Percentiles rank a stretch among this genome's conserved stretches.
These are phyloP conservation scores for Phytophthora rubi DNA, from an alignment of 352 stramenopile species.

Conservation along the genomic window DNA sequence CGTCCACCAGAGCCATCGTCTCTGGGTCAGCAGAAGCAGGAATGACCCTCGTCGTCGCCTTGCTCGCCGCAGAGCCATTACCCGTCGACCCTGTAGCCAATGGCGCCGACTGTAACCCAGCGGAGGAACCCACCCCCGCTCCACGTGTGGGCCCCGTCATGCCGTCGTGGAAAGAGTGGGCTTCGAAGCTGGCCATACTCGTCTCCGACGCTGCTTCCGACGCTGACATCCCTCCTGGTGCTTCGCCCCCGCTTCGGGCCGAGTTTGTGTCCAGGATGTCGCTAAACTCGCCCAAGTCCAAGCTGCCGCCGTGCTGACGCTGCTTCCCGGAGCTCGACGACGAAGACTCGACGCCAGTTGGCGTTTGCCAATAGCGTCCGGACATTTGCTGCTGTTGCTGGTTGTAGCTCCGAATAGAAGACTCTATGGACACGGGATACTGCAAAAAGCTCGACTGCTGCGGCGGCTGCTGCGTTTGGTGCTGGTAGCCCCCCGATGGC, in stretches of 20 bases:
- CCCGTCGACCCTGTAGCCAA: neutral
- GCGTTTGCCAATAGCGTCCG: constrained; percentile 36
- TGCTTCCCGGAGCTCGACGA: constrained; percentile 30
- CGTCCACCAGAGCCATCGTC: constrained; percentile 27
- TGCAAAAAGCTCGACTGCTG: constrained; percentile 34
- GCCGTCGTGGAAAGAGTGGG: constrained; percentile 43
- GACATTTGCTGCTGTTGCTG: constrained; percentile 35
- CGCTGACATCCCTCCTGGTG: neutral
- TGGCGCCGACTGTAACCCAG: constrained; percentile 6
- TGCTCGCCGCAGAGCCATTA: neutral
- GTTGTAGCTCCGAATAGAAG: constrained; percentile 34
- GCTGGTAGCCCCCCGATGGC: constrained; percentile 8
- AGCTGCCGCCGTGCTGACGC: constrained; percentile 18
- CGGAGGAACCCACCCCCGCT: neutral
- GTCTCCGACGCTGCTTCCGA: constrained; percentile 37
- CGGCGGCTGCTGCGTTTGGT: constrained; percentile 1
- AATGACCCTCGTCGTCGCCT: neutral
- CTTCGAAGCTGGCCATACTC: constrained; percentile 43
- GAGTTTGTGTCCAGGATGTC: constrained; percentile 44
- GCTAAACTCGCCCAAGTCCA: constrained; percentile 48
- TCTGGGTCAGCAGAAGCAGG: constrained; percentile 7
- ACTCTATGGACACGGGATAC: constrained; percentile 39
- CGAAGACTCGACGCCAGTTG: constrained; percentile 19
- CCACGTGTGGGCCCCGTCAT: constrained; percentile 6
- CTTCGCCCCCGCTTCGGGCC: constrained; percentile 1